Evolutionary conservation across 164 flowering plant species (phyloP), one percentile per base, ranked within the genome.

Genomic region (Cinnamomum micranthum): DNA sequence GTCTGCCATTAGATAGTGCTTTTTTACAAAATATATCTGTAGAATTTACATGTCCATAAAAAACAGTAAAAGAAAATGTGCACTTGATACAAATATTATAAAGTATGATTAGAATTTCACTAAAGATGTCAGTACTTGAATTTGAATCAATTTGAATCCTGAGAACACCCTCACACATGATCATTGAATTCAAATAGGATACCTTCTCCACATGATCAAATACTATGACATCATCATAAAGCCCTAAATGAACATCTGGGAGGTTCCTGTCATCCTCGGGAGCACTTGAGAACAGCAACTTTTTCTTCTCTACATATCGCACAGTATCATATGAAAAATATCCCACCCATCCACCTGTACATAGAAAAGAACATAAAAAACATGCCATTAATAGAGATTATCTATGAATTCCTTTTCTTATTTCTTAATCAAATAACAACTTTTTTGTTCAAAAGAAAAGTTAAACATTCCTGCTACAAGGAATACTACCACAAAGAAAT

Each of bases 191-290:
- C 60, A 55, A 20, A 55, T 55, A 4, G 58, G n/a, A 41, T 80
- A 95, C 99, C 99, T 95, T 95, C 79, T 92, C 94, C 74, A 92
- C 95, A 81, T 92, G 94, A 84, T 95, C 98, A 84, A 93, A 93
- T 25, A 95, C 96, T 52, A 95, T 88, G 69, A 92, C 94, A 74
- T 91, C 89, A 74, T 92, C 95, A 73, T 92, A 93, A 50, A 96
- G 91, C 70, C 97, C 94, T 58, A 95, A 80, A 83, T 95, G 98
- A 79, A 95, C 78, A 80, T 95, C 99, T 23, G 95, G 89, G 73
- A 95, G 95, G 72, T 88, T 90, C 73, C 97, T 88, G 76, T 95
- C 99, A 86, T 95, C 98, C 33, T 35, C 47, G 7, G 98, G 96
- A 65, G 99, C 95, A 78, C 75, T 75, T 55, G 93, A 85, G 76